phyloP scores from a whole-genome alignment of 306 rosid genomes.

The Begonia fuchsioides region DNA sequence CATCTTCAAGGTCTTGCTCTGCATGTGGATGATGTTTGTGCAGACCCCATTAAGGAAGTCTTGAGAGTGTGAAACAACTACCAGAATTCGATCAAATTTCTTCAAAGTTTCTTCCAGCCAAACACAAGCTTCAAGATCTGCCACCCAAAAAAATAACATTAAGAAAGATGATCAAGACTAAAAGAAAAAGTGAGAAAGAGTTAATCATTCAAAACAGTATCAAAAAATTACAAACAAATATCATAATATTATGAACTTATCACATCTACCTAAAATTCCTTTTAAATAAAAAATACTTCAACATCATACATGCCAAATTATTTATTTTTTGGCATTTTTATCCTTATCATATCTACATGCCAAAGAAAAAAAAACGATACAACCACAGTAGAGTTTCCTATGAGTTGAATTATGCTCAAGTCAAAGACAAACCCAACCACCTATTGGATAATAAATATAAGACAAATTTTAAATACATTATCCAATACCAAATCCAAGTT shows the following conservation, averaged over 20 bases:
- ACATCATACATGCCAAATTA: background rate
- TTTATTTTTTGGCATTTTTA: no score
- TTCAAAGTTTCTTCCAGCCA: conserved; percentile 96
- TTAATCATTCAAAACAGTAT: background rate
- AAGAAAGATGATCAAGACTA: no score
- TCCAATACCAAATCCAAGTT: no score
- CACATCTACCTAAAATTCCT: background rate
- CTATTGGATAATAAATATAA: background rate
- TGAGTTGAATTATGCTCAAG: no score
- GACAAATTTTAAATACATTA: no score
- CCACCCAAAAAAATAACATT: background rate
- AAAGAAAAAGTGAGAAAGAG: no score
- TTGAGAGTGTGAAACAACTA: conserved; percentile 93
- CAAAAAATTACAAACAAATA: no score
- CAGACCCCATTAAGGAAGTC: conserved; percentile 96
- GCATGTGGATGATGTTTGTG: conserved; percentile 98
- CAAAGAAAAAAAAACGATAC: background rate
- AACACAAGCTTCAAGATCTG: conserved; percentile 99
- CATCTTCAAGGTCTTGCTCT: conserved; percentile 60
- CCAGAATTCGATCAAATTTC: conserved; percentile 83
- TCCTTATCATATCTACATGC: no score
- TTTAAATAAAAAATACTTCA: no score
- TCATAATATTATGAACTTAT: no score
- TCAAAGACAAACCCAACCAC: background rate
- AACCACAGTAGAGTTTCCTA: no score